phyloP scores from a whole-genome alignment of 139 green algal genomes.

The Chlorella sp. region DNA sequence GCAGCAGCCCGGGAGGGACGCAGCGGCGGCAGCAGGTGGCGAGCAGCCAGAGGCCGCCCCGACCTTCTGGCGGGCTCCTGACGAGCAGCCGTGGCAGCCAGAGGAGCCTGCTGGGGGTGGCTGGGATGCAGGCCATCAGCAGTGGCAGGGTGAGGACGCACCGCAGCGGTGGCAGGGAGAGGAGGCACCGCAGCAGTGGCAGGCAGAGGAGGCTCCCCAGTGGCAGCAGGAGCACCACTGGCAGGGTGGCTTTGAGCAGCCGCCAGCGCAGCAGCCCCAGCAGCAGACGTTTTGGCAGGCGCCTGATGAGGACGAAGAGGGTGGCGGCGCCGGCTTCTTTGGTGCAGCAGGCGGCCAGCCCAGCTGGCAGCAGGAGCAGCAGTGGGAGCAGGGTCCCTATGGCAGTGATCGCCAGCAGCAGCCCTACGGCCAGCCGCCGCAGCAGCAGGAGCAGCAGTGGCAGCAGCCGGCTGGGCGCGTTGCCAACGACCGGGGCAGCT shows the following conservation, averaged over 20 bases:
- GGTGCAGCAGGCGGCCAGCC: neutral
- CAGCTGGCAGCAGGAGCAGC: neutral
- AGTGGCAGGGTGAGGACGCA: neutral
- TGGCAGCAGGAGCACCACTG: neutral
- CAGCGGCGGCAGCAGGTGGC: neutral
- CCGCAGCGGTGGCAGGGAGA: no score
- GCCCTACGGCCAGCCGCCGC: neutral
- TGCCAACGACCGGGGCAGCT: neutral
- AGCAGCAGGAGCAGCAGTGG: neutral
- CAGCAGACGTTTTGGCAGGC: conserved; percentile 17
- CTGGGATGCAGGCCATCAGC: neutral
- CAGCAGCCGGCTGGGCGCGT: neutral
- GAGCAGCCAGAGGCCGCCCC: neutral
- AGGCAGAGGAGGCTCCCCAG: neutral
- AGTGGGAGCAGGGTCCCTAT: neutral
- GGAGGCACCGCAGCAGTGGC: neutral
- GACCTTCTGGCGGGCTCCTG: neutral
- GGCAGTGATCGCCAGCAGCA: neutral
- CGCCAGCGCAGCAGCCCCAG: neutral
- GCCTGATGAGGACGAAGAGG: neutral
- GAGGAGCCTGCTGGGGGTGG: neutral
- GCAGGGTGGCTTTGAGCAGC: no score
- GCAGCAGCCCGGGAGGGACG: neutral
- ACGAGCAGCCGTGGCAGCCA: neutral
- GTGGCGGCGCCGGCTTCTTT: neutral